These are phyloP conservation scores for Picochlorum sp. DNA, from an alignment of 139 green algal species.

Conservation along the genomic window DNA sequence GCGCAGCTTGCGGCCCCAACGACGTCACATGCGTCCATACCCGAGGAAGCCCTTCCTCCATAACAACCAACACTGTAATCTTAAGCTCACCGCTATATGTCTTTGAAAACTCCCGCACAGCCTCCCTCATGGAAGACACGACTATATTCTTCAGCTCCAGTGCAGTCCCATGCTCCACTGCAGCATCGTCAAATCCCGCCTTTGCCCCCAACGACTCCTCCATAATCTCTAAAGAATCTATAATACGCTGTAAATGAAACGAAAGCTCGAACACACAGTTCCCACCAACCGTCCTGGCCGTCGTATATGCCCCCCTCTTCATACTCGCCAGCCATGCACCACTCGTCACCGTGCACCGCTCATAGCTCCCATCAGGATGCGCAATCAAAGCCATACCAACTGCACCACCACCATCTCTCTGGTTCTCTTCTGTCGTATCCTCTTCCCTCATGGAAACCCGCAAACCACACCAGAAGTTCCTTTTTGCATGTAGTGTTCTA, in stretches of 20 bases:
- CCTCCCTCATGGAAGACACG: constrained; percentile 44
- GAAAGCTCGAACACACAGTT: constrained; percentile 42
- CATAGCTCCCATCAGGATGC: not conserved
- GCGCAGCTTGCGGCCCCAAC: constrained; percentile 29
- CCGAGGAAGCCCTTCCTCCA: not conserved
- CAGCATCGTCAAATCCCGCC: not conserved
- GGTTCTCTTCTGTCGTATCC: too few relatives aligned
- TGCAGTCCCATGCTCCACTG: not conserved
- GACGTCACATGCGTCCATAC: constrained; percentile 27
- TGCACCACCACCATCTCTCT: too few relatives aligned
- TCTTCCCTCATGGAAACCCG: too few relatives aligned
- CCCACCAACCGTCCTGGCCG: constrained; percentile 38
- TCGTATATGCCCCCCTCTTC: constrained; percentile 53
- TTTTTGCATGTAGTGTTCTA: too few relatives aligned
- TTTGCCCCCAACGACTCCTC: not conserved
- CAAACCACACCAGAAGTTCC: too few relatives aligned
- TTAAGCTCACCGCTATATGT: constrained; percentile 5
- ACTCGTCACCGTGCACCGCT: not conserved
- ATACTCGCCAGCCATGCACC: not conserved
- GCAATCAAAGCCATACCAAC: not conserved
- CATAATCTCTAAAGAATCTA: constrained; percentile 29
- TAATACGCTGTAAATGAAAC: constrained; percentile 47
- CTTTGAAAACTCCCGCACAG: not conserved
- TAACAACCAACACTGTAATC: constrained; percentile 5
- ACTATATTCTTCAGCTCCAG: constrained; percentile 26